Percentiles rank a stretch among this genome's conserved stretches.
Conservation (phyloP, 805 yeast genomes). For the Saturnispora dispora region DNA sequence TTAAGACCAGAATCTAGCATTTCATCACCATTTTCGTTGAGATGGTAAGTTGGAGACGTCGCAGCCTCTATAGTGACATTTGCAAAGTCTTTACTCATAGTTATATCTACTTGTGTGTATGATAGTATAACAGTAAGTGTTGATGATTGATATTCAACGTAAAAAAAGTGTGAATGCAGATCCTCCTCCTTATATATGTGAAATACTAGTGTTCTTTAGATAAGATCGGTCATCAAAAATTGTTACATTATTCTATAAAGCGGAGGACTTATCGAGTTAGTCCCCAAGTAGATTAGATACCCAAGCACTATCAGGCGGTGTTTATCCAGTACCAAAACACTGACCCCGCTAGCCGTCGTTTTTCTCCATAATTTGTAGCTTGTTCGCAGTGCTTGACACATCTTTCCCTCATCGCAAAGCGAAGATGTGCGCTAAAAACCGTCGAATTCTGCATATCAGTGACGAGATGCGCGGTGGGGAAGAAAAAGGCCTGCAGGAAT, state of each 20-base stretch:
- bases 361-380: background rate
- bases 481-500: background rate
- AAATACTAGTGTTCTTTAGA: background rate
- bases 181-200: background rate
- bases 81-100: slow-evolving; percentile 2
- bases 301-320: background rate
- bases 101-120: background rate
- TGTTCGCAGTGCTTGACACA: background rate
- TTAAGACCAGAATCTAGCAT: slow-evolving; percentile 13
- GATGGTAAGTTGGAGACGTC: slow-evolving; percentile 11
- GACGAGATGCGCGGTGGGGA: background rate
- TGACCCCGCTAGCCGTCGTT: background rate
- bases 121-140: background rate
- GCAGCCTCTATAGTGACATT: slow-evolving; percentile 10
- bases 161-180: background rate
- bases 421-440: background rate
- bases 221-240: background rate
- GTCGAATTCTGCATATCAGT: background rate
- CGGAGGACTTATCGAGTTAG: background rate
- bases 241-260: background rate
- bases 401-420: background rate
- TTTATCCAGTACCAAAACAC: background rate
- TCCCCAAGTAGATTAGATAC: background rate
- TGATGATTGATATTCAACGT: background rate
- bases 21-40: slow-evolving; percentile 14